These are phyloP conservation scores for Rhodosporidiobolus sp. DNA, from an alignment of 768 basidiomycete genomes.

Conservation along the genomic window DNA sequence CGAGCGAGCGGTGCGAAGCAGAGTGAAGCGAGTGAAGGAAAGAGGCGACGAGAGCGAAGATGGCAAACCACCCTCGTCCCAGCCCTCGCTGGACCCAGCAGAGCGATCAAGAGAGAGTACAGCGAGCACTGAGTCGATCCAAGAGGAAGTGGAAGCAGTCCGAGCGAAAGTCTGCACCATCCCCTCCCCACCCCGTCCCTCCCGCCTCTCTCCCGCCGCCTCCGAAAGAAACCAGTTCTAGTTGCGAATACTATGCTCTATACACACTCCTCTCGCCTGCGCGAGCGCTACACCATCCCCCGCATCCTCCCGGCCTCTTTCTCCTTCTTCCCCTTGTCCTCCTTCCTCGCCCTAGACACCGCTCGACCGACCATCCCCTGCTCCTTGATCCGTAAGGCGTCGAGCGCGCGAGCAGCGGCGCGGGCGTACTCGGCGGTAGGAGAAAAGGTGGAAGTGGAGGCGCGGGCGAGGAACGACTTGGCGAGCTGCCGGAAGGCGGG, in stretches of 20 bases:
- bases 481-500: slow-evolving; percentile 6
- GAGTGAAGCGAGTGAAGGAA: too few relatives aligned
- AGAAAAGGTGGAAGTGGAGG: too few relatives aligned
- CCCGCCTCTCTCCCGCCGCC: too few relatives aligned
- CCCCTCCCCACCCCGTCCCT: too few relatives aligned
- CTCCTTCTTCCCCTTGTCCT: neutral
- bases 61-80: too few relatives aligned
- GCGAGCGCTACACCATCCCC: neutral
- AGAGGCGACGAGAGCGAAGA: too few relatives aligned
- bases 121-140: too few relatives aligned
- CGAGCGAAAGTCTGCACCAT: too few relatives aligned
- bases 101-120: too few relatives aligned
- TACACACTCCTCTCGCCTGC: neutral
- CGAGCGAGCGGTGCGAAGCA: too few relatives aligned
- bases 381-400: neutral
- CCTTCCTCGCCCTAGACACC: neutral
- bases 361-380: neutral
- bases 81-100: too few relatives aligned
- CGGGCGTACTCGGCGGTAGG: neutral
- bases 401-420: neutral
- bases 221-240: neutral
- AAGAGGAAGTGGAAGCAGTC: too few relatives aligned
- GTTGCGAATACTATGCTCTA: neutral
- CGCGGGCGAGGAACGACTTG: neutral
- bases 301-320: neutral